These are phyloP conservation scores for Tubosaeta sp. DNA, from an alignment of 768 basidiomycete genomes.

Conservation along the genomic window DNA sequence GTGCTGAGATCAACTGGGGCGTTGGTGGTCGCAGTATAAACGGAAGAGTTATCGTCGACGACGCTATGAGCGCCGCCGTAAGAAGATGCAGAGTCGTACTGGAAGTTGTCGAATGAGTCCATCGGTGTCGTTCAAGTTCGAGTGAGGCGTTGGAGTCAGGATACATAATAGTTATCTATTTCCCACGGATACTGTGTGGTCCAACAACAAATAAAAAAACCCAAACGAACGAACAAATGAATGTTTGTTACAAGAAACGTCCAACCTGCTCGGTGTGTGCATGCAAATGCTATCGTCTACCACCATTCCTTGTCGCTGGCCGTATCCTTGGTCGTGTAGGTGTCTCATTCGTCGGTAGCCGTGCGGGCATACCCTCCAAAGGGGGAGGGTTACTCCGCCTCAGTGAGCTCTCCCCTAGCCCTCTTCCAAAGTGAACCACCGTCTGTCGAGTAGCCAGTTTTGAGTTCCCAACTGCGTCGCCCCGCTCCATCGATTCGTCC, in stretches of 20 bases:
- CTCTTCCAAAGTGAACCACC: constrained; percentile 15
- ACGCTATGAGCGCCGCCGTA: constrained; percentile 67
- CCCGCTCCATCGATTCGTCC: constrained; percentile 31
- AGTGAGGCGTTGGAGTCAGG: neutral
- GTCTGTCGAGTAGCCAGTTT: constrained; percentile 26
- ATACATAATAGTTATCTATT: constrained; percentile 21
- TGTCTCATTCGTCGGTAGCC: constrained; percentile 46
- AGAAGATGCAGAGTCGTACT: constrained; percentile 78
- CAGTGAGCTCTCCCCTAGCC: constrained; percentile 20
- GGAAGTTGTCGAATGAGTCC: constrained; percentile 84
- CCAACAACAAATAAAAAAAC: constrained; percentile 4
- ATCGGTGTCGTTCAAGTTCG: constrained; percentile 37
- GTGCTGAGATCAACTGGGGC: constrained; percentile 58
- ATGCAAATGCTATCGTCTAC: constrained; percentile 40
- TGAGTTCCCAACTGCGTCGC: constrained; percentile 25
- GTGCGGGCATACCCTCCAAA: constrained; percentile 32
- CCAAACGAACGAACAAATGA: constrained; percentile 11
- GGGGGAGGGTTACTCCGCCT: constrained; percentile 26
- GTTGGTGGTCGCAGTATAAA: constrained; percentile 71
- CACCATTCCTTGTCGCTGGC: constrained; percentile 31
- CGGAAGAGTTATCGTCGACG: constrained; percentile 76
- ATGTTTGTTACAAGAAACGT: constrained; percentile 8
- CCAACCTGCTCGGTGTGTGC: neutral
- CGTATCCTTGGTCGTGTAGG: constrained; percentile 60
- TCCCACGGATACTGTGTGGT: constrained; percentile 21